Base-by-base conservation (phyloP, 2,329 filamentous ascomycete genomes). In the Fusarium sublunatum region DNA sequence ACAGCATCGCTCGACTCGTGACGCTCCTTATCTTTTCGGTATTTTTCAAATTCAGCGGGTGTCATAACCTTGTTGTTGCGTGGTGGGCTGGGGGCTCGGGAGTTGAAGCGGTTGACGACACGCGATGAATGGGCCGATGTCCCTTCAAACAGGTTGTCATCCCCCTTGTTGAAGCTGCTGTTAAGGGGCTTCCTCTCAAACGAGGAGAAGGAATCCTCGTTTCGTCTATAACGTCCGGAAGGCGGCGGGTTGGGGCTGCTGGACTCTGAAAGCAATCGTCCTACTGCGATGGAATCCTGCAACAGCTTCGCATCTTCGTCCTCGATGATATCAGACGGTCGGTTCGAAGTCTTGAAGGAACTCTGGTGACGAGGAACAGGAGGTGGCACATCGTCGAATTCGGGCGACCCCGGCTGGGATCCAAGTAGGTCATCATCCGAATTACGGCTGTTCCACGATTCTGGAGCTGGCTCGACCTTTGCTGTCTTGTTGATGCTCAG, bases 41-140 rank as follows among this genome's bases (percentile, higher is more conserved):
- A 94, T 64, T 85, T 85, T 73, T 97, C 92, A 67, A 96, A 97
- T 73, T 97, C 88, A 10, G 89, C 91, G 1, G 90, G 90, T 2
- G 93, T 97, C 91, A 97, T 96, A 61, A 95, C 90, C 75, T 95
- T 95, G 73, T 86, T 90, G 19, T 86, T 90, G 19, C 81, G 80
- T 8, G 83, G 76, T 2, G 79, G 75, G 49, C 73, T 80, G 7
- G 73, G 70, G 43, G 72, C 75, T 47, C 69, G 77, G 10, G 71
- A 70, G 19, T 65, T 62, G 45, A 74, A 74, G 56, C 77, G 78
- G 34, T 77, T 74, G 11, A 73, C 72, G 24, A 76, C 64, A 39
- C 75, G 75, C 10, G 75, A 73, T 7, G 77, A 75, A 4, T 77
- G 77, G 2, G 76, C 69, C 8, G 77, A 65, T 32, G 77, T 81